These are phyloP conservation scores for Rhododendron williamsianum DNA, from an alignment of 148 eudicot species.

Conservation along the genomic window DNA sequence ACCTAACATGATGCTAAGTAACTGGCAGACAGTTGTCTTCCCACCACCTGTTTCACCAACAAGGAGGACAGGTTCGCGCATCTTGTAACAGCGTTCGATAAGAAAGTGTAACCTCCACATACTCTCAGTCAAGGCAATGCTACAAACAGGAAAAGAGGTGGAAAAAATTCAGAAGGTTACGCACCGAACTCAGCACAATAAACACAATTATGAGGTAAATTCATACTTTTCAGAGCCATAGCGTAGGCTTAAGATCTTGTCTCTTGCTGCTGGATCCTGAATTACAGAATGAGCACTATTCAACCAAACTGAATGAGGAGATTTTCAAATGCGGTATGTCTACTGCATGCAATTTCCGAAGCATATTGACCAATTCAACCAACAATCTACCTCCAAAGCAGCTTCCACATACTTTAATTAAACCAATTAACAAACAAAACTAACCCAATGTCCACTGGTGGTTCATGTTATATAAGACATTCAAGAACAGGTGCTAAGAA, in stretches of 20 bases:
- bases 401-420: background rate
- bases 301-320: background rate
- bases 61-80: slow-evolving; percentile 94
- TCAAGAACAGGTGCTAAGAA: background rate
- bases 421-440: background rate
- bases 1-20: slow-evolving; percentile 58
- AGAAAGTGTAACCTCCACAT: slow-evolving; percentile 82
- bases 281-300: slow-evolving; percentile 8
- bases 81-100: slow-evolving; percentile 71
- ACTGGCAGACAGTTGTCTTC: slow-evolving; percentile 91
- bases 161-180: background rate
- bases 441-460: background rate
- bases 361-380: background rate
- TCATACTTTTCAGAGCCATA: slow-evolving; percentile 23
- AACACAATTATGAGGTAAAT: background rate
- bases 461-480: background rate
- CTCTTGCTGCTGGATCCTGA: slow-evolving; percentile 25
- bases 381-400: background rate
- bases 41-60: slow-evolving; percentile 99
- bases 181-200: background rate
- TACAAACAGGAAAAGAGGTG: slow-evolving; percentile 24
- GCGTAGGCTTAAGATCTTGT: slow-evolving; percentile 6
- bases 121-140: slow-evolving; percentile 80
- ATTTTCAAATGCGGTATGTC: background rate
- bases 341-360: background rate